A percentile compares a stretch with the other conserved stretches of the same genome.
Evolutionary conservation across 2,329 filamentous ascomycete genomes (phyloP).

Genomic region (Fusarium tupiense): DNA sequence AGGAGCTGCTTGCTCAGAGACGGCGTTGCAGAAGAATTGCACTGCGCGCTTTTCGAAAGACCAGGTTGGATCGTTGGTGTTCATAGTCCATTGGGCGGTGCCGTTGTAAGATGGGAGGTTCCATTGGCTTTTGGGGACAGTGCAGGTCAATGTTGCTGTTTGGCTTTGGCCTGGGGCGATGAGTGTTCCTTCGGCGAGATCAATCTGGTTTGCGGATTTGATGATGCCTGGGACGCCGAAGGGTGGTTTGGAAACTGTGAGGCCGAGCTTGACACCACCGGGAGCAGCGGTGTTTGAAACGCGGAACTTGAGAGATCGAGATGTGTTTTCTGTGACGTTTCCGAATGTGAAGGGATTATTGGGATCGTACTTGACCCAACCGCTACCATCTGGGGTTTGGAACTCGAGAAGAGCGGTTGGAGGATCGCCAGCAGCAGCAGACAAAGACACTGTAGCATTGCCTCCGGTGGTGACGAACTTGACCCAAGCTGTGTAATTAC

Average conservation of each 20-base stretch:
- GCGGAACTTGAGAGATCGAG: slow-evolving; percentile 59
- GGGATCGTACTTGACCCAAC: slow-evolving; percentile 59
- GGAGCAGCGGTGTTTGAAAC: slow-evolving; percentile 61
- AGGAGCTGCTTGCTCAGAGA: slow-evolving; percentile 63
- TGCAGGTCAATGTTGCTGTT: slow-evolving; percentile 63
- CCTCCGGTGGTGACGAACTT: slow-evolving; percentile 61
- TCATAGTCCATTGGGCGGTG: slow-evolving; percentile 64
- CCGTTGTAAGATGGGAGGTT: slow-evolving; percentile 62
- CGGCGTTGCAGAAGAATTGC: slow-evolving; percentile 61
- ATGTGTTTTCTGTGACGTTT: slow-evolving; percentile 62
- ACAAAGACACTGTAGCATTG: slow-evolving; percentile 56
- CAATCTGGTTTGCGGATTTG: slow-evolving; percentile 63
- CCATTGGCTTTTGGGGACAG: slow-evolving; percentile 66
- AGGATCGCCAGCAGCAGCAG: slow-evolving; percentile 59
- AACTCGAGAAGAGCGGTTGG: slow-evolving; percentile 64
- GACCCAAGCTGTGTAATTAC: slow-evolving; percentile 61
- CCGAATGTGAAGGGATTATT: slow-evolving; percentile 63
- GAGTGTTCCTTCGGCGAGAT: slow-evolving; percentile 65
- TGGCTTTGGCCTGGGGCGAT: slow-evolving; percentile 60
- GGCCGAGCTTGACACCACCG: slow-evolving; percentile 58
- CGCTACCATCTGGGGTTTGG: slow-evolving; percentile 59
- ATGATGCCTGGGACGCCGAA: slow-evolving; percentile 65
- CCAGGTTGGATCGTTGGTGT: slow-evolving; percentile 62
- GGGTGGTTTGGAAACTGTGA: slow-evolving; percentile 70
- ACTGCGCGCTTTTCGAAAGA: slow-evolving; percentile 59